A percentile compares a stretch with the other conserved stretches of the same genome.
Conservation (phyloP, 2,329 filamentous ascomycete genomes). For the Lecanicillium sp. region DNA sequence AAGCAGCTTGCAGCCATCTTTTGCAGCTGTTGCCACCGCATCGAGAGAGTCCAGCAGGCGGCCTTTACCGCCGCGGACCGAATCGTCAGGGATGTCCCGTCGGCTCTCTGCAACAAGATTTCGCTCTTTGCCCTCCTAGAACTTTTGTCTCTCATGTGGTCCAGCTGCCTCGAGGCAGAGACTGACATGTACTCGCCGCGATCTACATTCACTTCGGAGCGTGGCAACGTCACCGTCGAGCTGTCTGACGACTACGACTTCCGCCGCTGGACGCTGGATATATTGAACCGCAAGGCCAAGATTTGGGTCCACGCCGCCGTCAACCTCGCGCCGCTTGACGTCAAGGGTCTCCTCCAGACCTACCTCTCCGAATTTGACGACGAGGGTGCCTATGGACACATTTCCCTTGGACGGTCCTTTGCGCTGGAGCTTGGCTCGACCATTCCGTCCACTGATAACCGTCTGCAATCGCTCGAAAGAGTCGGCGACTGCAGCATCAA, state of each 20-base stretch:
- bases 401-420: slow-evolving; percentile 88
- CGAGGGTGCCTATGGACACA: slow-evolving; percentile 81
- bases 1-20: slow-evolving; percentile 81
- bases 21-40: slow-evolving; percentile 85
- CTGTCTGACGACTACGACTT: slow-evolving; percentile 90
- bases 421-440: slow-evolving; percentile 85
- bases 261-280: slow-evolving; percentile 70
- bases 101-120: slow-evolving; percentile 79
- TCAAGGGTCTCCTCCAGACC: slow-evolving; percentile 92
- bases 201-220: slow-evolving; percentile 68
- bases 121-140: slow-evolving; percentile 92
- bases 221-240: slow-evolving; percentile 74
- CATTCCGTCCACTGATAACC: slow-evolving; percentile 79
- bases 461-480: slow-evolving; percentile 72
- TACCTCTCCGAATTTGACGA: slow-evolving; percentile 95
- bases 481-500: slow-evolving; percentile 72
- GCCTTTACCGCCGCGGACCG: slow-evolving; percentile 77
- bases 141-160: slow-evolving; percentile 89
- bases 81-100: slow-evolving; percentile 78
- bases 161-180: slow-evolving; percentile 86
- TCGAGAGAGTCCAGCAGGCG: slow-evolving; percentile 82
- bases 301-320: slow-evolving; percentile 75
- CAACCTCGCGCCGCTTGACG: slow-evolving; percentile 79
- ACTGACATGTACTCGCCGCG: slow-evolving; percentile 88
- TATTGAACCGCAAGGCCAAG: slow-evolving; percentile 68